Conservation (phyloP, 805 yeast species). For the Candida maris region DNA sequence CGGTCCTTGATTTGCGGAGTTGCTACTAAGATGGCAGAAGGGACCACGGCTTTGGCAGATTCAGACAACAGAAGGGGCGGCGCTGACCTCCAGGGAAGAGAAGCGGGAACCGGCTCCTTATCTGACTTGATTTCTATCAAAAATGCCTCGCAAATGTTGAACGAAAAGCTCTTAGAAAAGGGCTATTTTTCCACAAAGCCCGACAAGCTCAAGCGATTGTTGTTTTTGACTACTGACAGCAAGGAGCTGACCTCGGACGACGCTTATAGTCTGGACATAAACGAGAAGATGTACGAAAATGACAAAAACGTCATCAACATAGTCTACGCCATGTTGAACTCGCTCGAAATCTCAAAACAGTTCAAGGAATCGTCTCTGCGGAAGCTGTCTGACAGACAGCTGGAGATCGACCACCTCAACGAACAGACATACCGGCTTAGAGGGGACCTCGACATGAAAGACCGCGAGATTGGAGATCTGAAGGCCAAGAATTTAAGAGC, state of each 20-base stretch:
- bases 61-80: no score
- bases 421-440: slow-evolving; percentile 7
- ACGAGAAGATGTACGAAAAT: slow-evolving; percentile 25
- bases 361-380: slow-evolving; percentile 16
- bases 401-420: slow-evolving; percentile 13
- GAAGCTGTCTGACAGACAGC: slow-evolving; percentile 14
- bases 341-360: slow-evolving; percentile 20
- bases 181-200: slow-evolving; percentile 24
- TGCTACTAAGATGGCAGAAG: no score
- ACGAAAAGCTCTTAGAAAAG: slow-evolving; percentile 23
- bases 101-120: slow-evolving; percentile 1
- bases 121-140: slow-evolving; percentile 19
- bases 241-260: slow-evolving; percentile 9
- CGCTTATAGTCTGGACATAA: slow-evolving; percentile 12
- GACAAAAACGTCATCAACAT: slow-evolving; percentile 30
- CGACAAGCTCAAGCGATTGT: slow-evolving; percentile 14
- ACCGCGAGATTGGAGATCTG: slow-evolving; percentile 16
- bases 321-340: slow-evolving; percentile 23
- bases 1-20: no score
- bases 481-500: slow-evolving; percentile 18
- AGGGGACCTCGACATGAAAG: slow-evolving; percentile 11
- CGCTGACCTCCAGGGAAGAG: no score
- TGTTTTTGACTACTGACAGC: slow-evolving; percentile 21
- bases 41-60: no score
- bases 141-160: slow-evolving; percentile 23